Base-by-base conservation (phyloP, 352 stramenopile genomes). In the Phytophthora cryptogea region DNA sequence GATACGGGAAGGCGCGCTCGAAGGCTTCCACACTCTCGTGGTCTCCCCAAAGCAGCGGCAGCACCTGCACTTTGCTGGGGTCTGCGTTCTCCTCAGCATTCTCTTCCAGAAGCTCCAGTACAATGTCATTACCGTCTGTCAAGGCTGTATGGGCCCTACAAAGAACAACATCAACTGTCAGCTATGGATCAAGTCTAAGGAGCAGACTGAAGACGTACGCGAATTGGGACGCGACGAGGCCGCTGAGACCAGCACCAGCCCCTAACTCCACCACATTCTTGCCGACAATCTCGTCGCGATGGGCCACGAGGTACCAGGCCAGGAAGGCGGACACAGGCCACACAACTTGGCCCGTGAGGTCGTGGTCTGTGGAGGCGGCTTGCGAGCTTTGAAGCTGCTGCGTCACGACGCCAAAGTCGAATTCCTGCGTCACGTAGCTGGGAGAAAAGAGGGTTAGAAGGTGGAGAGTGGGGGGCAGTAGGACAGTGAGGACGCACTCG, bases 331-430 rank as follows among this genome's bases (percentile, higher is more conserved):
- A 90, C 17, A 90, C 80, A 9, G 78, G 83, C 83, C 80, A 92
- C 42, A 92, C 74, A 0, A 92, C 71, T 82, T 92, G 83, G 35
- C 83, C 83, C 32, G 83, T 92, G 26, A 92, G 64, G 42, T 92
- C 80, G 60, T 88, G 83, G 63, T 90, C 83, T 1, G 83, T 92
- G 23, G 78, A 86, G 8, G 76, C 78, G 11, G 78, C 75, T 20
- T 71, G 72, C 8, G 78, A 86, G 47, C 64, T 74, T 37, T 69
- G 53, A n/a, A 88, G 57, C 51, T 66, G 63, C 43, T 88, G 78
- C 54, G 59, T 68, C 1, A 78, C 63, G 23, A 61, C 64, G 8
- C 70, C 73, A 55, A 88, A 84, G 58, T 76, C 71, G 47, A 84
- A 88, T 42, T 81, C 72, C 27, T 76, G 67, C 26, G 60, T 68